phyloP scores from a whole-genome alignment of 2,329 filamentous ascomycete genomes.

The Colletotrichum lentis region DNA sequence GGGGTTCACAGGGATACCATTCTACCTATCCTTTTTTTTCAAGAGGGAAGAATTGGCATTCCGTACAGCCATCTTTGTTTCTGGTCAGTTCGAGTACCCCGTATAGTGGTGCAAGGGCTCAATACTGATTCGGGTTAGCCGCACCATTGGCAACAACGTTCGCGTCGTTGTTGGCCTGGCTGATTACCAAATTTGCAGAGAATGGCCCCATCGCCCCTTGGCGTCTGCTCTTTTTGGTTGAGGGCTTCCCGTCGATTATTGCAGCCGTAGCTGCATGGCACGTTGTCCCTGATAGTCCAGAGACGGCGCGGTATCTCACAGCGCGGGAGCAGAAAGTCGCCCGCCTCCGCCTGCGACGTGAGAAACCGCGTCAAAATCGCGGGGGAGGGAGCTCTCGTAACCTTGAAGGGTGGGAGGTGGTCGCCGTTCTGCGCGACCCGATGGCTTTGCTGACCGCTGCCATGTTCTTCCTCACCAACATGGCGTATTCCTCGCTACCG shows the following conservation, averaged over 20 bases:
- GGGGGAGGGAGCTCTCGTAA: slow-evolving; percentile 43
- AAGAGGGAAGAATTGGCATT: slow-evolving; percentile 79
- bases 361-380: slow-evolving; percentile 46
- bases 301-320: slow-evolving; percentile 69
- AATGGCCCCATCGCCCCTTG: slow-evolving; percentile 77
- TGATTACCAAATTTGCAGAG: slow-evolving; percentile 75
- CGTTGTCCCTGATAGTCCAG: slow-evolving; percentile 78
- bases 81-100: slow-evolving; percentile 55
- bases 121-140: slow-evolving; percentile 65
- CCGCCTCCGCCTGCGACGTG: slow-evolving; percentile 68
- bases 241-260: slow-evolving; percentile 84
- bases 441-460: slow-evolving; percentile 77
- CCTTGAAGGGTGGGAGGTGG: slow-evolving; percentile 64
- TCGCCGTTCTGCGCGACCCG: slow-evolving; percentile 69
- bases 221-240: slow-evolving; percentile 84
- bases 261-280: slow-evolving; percentile 77
- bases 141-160: slow-evolving; percentile 83
- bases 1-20: slow-evolving; percentile 70
- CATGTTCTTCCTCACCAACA: slow-evolving; percentile 89
- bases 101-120: neutral
- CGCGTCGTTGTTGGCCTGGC: slow-evolving; percentile 80
- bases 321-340: slow-evolving; percentile 74
- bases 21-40: slow-evolving; percentile 72
- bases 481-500: slow-evolving; percentile 86
- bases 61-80: slow-evolving; percentile 85